phyloP scores from a whole-genome alignment of 2,329 filamentous ascomycete species.

The Ambrosiella xylebori region DNA sequence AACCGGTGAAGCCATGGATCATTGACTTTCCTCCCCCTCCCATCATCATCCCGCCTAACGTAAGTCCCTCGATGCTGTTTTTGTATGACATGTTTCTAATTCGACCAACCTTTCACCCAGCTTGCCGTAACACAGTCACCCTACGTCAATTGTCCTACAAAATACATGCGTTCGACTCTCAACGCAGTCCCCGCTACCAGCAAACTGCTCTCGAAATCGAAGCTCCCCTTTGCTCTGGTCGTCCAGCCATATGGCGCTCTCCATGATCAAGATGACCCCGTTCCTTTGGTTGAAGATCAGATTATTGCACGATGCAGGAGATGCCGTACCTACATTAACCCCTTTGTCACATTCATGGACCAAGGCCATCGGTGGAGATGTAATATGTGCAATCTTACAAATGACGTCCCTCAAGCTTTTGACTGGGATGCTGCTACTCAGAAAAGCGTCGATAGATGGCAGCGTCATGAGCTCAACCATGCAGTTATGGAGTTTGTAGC shows the following conservation, averaged over 20 bases:
- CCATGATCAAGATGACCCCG: constrained; percentile 78
- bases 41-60: constrained; percentile 80
- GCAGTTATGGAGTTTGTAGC: constrained; percentile 96
- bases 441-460: constrained; percentile 82
- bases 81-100: too few species aligned
- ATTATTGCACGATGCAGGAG: constrained; percentile 92
- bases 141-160: constrained; percentile 75
- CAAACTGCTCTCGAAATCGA: constrained; percentile 89
- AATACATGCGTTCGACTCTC: constrained; percentile 87
- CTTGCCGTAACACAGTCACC: constrained; percentile 82
- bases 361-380: constrained; percentile 96
- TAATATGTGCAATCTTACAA: constrained; percentile 98
- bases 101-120: constrained; percentile 25
- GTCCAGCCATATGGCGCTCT: constrained; percentile 91
- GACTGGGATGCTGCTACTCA: constrained; percentile 93
- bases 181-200: constrained; percentile 88
- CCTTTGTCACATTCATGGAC: constrained; percentile 89
- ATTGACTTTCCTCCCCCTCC: constrained; percentile 80
- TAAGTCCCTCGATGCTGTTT: constrained; percentile 31
- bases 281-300: constrained; percentile 89
- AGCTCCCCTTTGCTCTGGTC: constrained; percentile 82
- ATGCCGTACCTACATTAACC: constrained; percentile 95
- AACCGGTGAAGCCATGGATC: constrained; percentile 88
- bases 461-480: constrained; percentile 82
- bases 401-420: constrained; percentile 97